phyloP scores from a whole-genome alignment of 208 protist species.

The Leptomonas pyrrhocoris region DNA sequence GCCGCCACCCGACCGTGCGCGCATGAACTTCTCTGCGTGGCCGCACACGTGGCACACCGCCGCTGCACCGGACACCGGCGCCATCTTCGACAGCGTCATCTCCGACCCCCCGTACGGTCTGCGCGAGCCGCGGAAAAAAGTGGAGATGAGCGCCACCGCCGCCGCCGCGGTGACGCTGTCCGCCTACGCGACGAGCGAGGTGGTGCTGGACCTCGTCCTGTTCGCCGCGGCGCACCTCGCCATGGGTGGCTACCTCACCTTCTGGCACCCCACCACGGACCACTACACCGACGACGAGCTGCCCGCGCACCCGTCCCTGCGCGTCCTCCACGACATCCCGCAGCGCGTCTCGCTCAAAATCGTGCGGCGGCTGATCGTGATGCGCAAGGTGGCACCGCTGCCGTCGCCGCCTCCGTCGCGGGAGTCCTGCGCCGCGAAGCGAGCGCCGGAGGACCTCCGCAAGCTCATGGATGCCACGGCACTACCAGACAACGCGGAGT shows the following conservation, averaged over 20 bases:
- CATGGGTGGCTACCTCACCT: constrained; percentile 89
- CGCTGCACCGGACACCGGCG: constrained; percentile 13
- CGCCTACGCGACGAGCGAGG: constrained; percentile 58
- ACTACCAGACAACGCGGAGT: constrained; percentile 68
- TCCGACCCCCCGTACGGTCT: constrained; percentile 93
- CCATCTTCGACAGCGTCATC: constrained; percentile 92
- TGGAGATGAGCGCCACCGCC: constrained; percentile 12
- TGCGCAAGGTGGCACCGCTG: constrained; percentile 52
- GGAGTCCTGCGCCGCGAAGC: constrained; percentile 46
- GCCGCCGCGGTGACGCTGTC: constrained; percentile 3
- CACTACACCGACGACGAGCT: constrained; percentile 89
- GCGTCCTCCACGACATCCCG: constrained; percentile 67
- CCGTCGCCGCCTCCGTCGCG: constrained; percentile 48
- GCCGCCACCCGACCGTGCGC: constrained; percentile 65
- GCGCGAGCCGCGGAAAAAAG: constrained; percentile 75
- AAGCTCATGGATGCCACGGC: constrained; percentile 65
- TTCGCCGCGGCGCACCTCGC: constrained; percentile 90
- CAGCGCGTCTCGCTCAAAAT: constrained; percentile 89
- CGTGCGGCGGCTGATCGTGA: constrained; percentile 71
- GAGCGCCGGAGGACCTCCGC: constrained; percentile 56
- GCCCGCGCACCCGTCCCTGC: constrained; percentile 91
- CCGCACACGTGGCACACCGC: constrained; percentile 30
- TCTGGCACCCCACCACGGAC: constrained; percentile 95
- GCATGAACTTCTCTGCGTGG: constrained; percentile 88
- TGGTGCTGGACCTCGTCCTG: constrained; percentile 90